Percentiles rank a stretch among this genome's conserved stretches.
phyloP scores from a whole-genome alignment of 345 rosid genomes.

The Aurinia saxatilis region DNA sequence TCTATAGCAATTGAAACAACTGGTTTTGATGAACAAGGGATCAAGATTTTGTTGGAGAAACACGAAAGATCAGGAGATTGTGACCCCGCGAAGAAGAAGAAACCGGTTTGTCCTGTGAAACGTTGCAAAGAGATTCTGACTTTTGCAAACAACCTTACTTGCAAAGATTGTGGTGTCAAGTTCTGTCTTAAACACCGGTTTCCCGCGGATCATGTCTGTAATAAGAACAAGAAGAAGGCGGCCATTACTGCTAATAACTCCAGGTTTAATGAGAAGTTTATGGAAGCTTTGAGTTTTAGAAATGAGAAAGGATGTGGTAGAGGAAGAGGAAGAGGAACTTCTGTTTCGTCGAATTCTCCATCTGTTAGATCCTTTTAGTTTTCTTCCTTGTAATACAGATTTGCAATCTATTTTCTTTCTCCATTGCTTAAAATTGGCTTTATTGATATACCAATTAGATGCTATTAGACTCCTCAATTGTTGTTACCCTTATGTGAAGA shows the following conservation, averaged over 20 bases:
- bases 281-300: constrained; percentile 49
- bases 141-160: constrained; percentile 54
- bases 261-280: constrained; percentile 46
- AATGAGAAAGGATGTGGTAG: constrained; percentile 46
- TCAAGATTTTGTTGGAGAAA: constrained; percentile 39
- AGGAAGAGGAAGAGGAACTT: constrained; percentile 12
- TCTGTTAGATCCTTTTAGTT: constrained; percentile 26
- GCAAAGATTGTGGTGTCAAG: constrained; percentile 64
- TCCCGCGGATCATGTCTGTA: constrained; percentile 66
- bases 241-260: background rate
- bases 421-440: background rate
- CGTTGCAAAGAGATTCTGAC: constrained; percentile 63
- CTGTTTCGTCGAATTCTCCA: constrained; percentile 21
- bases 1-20: constrained; percentile 60
- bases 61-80: constrained; percentile 58
- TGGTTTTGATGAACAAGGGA: constrained; percentile 34
- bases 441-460: too few species aligned
- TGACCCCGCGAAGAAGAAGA: constrained; percentile 61
- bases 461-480: too few species aligned
- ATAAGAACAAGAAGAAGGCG: constrained; percentile 20
- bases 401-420: background rate
- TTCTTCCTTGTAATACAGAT: background rate
- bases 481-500: too few species aligned
- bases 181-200: constrained; percentile 77
- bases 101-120: constrained; percentile 50